Evolutionary conservation across 169 alveolate species (phyloP).

Genomic region (Eimeria sp.): DNA sequence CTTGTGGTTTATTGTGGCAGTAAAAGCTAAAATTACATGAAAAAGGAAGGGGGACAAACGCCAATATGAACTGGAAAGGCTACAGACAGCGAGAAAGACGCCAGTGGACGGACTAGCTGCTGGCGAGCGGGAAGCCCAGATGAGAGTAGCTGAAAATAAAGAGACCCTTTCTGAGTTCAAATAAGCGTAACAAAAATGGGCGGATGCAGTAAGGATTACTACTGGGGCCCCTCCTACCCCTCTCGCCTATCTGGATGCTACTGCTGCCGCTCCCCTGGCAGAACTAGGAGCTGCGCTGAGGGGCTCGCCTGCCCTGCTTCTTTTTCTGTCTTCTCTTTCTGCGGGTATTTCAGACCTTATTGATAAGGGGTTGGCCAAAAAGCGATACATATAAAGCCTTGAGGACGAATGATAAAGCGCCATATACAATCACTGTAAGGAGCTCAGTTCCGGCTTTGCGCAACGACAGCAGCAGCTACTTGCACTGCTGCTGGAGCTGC

Average conservation of each 20-base stretch:
- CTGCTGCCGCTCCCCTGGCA: conserved; percentile 60
- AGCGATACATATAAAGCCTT: background rate
- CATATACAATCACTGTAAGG: background rate
- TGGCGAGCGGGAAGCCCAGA: conserved; percentile 51
- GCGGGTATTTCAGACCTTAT: background rate
- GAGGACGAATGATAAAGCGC: background rate
- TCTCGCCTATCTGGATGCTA: conserved; percentile 62
- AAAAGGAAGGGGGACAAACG: background rate
- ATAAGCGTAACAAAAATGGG: conserved; percentile 43
- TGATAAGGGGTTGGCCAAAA: background rate
- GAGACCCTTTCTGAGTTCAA: conserved; percentile 38
- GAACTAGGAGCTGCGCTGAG: conserved; percentile 33
- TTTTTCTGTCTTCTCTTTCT: conserved; percentile 15
- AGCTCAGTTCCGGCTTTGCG: conserved; percentile 1
- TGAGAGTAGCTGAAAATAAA: conserved; percentile 12
- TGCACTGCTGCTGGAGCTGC: conserved; percentile 22
- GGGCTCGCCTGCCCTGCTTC: conserved; percentile 34
- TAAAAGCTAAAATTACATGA: background rate
- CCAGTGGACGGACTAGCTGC: conserved; percentile 32
- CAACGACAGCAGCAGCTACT: conserved; percentile 48
- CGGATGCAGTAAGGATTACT: background rate
- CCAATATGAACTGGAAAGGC: conserved; percentile 2
- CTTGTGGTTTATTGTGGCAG: background rate
- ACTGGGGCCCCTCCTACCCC: conserved; percentile 64
- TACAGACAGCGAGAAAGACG: conserved; percentile 36